Percentiles rank a stretch among this genome's conserved stretches.
phyloP scores from a whole-genome alignment of 2,329 filamentous ascomycete genomes.

The Thelonectria blattea region DNA sequence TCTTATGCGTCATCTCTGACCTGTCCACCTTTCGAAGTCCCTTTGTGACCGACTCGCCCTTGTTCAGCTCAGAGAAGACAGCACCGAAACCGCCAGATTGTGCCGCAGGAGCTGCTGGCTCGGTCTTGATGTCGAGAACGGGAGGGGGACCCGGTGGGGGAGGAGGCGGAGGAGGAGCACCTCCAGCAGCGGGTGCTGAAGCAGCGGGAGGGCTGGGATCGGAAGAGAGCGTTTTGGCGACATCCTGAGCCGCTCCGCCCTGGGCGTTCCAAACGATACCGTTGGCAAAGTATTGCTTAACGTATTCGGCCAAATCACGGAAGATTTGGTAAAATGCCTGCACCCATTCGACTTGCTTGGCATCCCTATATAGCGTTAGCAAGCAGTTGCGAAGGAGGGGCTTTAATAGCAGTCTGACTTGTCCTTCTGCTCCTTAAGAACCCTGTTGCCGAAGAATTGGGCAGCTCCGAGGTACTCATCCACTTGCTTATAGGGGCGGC shows the following conservation, averaged over 20 bases:
- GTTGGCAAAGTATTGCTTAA: slow-evolving; percentile 79
- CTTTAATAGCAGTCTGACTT: slow-evolving; percentile 46
- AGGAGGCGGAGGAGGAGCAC: slow-evolving; percentile 60
- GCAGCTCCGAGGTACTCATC: slow-evolving; percentile 82
- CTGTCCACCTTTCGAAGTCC: slow-evolving; percentile 92
- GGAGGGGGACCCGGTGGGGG: slow-evolving; percentile 72
- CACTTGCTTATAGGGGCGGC: slow-evolving; percentile 84
- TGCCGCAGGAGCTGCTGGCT: slow-evolving; percentile 35
- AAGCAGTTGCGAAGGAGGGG: slow-evolving; percentile 1
- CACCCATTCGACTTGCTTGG: slow-evolving; percentile 84
- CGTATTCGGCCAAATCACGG: slow-evolving; percentile 80
- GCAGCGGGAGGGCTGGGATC: slow-evolving; percentile 48
- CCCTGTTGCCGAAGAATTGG: slow-evolving; percentile 93
- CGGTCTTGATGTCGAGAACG: slow-evolving; percentile 63
- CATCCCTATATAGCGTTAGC: slow-evolving; percentile 61
- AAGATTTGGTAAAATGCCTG: slow-evolving; percentile 93
- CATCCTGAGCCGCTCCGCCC: slow-evolving; percentile 74
- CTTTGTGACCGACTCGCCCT: slow-evolving; percentile 85
- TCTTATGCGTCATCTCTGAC: slow-evolving; percentile 98
- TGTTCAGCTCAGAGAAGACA: slow-evolving; percentile 91
- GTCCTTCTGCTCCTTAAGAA: slow-evolving; percentile 88
- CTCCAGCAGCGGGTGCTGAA: slow-evolving; percentile 60
- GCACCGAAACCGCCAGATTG: slow-evolving; percentile 73
- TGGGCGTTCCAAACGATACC: slow-evolving; percentile 88
- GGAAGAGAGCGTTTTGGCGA: slow-evolving; percentile 59